Percentiles rank a stretch among this genome's conserved stretches.
These are phyloP conservation scores for button mushroom (Agaricus bisporus) DNA, from an alignment of 768 basidiomycete species.

Conservation along the genomic window DNA sequence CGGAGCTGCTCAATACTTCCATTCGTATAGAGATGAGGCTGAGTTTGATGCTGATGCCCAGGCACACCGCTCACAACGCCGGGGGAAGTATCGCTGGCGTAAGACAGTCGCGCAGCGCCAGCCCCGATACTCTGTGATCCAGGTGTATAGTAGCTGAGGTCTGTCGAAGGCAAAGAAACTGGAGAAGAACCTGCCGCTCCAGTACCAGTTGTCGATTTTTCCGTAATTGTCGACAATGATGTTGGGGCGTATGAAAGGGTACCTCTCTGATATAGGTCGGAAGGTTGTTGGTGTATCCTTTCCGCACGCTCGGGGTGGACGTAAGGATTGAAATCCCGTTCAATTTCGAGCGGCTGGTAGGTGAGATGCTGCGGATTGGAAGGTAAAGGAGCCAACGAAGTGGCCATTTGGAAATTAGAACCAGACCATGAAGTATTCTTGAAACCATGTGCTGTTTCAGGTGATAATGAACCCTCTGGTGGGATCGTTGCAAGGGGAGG, in stretches of 20 bases:
- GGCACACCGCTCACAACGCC: not conserved
- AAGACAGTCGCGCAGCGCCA: not conserved
- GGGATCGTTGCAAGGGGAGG: too few species aligned
- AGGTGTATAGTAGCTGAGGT: not conserved
- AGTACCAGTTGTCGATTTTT: not conserved
- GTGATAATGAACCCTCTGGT: too few species aligned
- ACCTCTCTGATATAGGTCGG: not conserved
- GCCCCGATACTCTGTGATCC: not conserved
- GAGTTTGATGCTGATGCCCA: not conserved
- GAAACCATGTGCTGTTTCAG: not conserved
- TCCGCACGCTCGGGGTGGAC: not conserved
- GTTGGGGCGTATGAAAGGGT: not conserved
- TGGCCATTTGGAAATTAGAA: not conserved
- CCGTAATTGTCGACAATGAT: slow-evolving; percentile 6
- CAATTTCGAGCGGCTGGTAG: not conserved
- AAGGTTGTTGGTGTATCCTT: not conserved
- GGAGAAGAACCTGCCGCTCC: not conserved
- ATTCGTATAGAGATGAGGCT: not conserved
- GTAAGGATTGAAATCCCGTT: not conserved
- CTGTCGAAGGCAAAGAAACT: not conserved
- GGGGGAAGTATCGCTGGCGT: not conserved
- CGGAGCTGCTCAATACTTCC: not conserved
- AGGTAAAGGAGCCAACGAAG: not conserved
- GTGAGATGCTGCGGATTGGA: not conserved
- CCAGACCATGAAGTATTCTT: not conserved